A percentile compares a stretch with the other conserved stretches of the same genome.
These are phyloP conservation scores for Cercospora zeina DNA, from an alignment of 2,329 filamentous ascomycete species.

Conservation along the genomic window DNA sequence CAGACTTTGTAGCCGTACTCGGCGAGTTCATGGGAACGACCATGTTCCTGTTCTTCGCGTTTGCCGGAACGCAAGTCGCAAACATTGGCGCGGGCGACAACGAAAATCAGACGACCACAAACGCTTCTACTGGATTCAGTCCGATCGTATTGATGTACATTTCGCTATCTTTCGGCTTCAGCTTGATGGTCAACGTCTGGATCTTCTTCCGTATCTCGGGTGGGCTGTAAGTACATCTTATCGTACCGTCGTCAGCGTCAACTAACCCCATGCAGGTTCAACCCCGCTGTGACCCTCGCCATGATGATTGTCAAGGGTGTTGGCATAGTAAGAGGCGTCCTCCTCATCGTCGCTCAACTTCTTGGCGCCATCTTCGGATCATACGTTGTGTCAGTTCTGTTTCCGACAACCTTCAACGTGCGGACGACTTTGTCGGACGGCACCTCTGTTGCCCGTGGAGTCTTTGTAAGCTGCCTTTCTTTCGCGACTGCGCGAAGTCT, in stretches of 20 bases:
- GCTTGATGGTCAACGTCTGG: slow-evolving; percentile 46
- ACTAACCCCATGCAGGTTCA: slow-evolving; percentile 33
- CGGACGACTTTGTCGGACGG: slow-evolving; percentile 40
- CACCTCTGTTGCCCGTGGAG: slow-evolving; percentile 42
- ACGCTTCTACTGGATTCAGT: slow-evolving; percentile 35
- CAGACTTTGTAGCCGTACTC: slow-evolving; percentile 38
- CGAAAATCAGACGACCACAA: slow-evolving; percentile 31
- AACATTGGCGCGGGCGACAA: slow-evolving; percentile 39
- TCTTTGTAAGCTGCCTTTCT: slow-evolving; percentile 35
- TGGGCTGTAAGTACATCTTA: slow-evolving; percentile 32
- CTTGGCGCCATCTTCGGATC: slow-evolving; percentile 43
- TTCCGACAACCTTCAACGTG: slow-evolving; percentile 43
- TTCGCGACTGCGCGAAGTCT: neutral
- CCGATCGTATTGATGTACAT: slow-evolving; percentile 44
- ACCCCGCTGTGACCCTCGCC: slow-evolving; percentile 40
- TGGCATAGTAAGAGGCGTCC: slow-evolving; percentile 38
- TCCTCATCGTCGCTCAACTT: slow-evolving; percentile 43
- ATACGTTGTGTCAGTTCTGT: slow-evolving; percentile 41
- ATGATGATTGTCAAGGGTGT: slow-evolving; percentile 41
- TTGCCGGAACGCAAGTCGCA: slow-evolving; percentile 49
- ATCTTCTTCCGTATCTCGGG: slow-evolving; percentile 45
- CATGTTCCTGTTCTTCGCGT: slow-evolving; percentile 51
- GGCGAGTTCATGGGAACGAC: slow-evolving; percentile 50
- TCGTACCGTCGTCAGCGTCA: neutral
- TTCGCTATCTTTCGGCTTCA: slow-evolving; percentile 45